Evolutionary conservation across 75 land plant genomes (phyloP).

Genomic region (Azolla pinnata): DNA sequence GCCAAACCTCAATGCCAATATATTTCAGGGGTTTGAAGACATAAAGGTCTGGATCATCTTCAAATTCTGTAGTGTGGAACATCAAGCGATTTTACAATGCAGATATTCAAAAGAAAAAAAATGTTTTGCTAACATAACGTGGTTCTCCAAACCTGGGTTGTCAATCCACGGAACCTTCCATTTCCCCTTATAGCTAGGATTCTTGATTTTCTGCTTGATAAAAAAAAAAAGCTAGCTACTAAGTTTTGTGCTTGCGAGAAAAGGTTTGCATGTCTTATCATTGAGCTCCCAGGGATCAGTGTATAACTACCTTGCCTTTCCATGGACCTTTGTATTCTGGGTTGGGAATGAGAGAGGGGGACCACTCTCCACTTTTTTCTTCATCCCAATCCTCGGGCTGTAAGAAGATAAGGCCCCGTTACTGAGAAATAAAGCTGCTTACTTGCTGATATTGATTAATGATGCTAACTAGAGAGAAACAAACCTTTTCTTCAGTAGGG

Average conservation of each 20-base stretch:
- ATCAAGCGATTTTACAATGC: not conserved
- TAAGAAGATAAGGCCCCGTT: too few species aligned
- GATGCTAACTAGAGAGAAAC: too few species aligned
- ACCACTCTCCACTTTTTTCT: constrained; percentile 89
- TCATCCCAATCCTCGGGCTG: constrained; percentile 98
- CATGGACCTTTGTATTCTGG: constrained; percentile 92
- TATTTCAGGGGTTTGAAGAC: constrained; percentile 89
- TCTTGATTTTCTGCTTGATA: constrained; percentile 74
- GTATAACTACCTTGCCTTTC: constrained; percentile 58
- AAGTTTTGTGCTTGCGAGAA: too few species aligned
- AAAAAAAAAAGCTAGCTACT: too few species aligned
- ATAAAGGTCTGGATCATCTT: constrained; percentile 97
- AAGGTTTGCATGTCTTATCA: too few species aligned
- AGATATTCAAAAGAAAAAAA: not conserved
- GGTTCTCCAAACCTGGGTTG: constrained; percentile 66
- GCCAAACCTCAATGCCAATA: constrained; percentile 97
- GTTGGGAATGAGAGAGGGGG: constrained; percentile 69
- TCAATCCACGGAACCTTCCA: constrained; percentile 90
- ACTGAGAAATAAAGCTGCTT: too few species aligned
- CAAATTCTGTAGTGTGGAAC: constrained; percentile 63
- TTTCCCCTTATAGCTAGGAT: constrained; percentile 91
- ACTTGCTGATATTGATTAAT: not conserved
- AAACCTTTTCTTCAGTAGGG: constrained; percentile 80
- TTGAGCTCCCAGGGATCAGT: too few species aligned
- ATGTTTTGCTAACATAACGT: not conserved